phyloP scores from a whole-genome alignment of 129 eudicot species.

The Apium graveolens region DNA sequence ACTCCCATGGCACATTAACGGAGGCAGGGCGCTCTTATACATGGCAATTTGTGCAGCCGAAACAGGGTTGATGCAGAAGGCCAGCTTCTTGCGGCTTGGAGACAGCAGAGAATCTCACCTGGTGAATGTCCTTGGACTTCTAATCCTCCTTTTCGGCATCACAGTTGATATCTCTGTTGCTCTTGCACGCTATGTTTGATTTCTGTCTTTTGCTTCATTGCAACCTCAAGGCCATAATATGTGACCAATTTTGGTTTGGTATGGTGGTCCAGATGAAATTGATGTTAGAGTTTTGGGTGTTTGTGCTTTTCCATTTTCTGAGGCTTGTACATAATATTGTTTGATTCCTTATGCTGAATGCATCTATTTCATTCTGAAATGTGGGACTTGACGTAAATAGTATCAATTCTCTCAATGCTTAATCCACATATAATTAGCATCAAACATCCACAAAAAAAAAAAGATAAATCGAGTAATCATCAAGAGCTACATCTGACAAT shows the following conservation, averaged over 20 bases:
- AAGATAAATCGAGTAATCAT: not conserved
- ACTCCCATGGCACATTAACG: conserved; percentile 59
- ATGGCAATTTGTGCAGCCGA: conserved; percentile 81
- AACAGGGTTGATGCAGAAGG: conserved; percentile 78
- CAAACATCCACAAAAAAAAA: not conserved
- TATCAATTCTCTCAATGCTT: not conserved
- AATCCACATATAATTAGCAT: not conserved
- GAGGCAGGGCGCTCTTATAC: conserved; percentile 62
- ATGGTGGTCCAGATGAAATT: not conserved
- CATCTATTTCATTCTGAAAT: not conserved
- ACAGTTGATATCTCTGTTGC: conserved; percentile 75
- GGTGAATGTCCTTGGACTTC: conserved; percentile 57
- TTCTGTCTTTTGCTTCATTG: not conserved
- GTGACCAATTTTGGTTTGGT: not conserved
- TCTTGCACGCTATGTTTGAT: conserved; percentile 43
- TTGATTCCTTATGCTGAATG: not conserved
- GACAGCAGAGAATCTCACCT: conserved; percentile 42
- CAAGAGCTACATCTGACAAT: not conserved
- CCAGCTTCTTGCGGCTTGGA: conserved; percentile 34
- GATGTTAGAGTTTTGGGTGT: not conserved
- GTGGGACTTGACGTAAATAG: not conserved
- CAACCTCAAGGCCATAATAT: not conserved
- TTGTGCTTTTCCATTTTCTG: not conserved
- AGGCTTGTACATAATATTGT: not conserved
- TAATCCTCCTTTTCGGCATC: conserved; percentile 77